These are phyloP conservation scores for Chenopodium suecicum DNA, from an alignment of 148 eudicot species.

Conservation along the genomic window DNA sequence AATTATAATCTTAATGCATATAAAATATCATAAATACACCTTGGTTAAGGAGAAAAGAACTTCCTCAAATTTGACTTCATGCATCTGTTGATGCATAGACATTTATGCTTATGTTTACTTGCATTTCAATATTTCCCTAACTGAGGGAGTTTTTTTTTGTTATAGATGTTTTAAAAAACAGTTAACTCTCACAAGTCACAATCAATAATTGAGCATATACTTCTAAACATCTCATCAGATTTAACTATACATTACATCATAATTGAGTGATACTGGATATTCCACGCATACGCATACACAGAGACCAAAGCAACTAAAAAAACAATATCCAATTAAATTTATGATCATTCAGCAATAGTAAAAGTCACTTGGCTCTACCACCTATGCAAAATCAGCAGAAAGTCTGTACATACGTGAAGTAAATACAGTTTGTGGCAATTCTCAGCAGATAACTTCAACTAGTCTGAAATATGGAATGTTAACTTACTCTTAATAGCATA, in stretches of 20 bases:
- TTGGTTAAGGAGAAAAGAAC: conserved; percentile 18
- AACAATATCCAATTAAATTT: too few relatives aligned
- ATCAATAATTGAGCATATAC: conserved; percentile 5
- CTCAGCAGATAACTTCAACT: not conserved
- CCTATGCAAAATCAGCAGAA: not conserved
- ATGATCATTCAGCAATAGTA: too few relatives aligned
- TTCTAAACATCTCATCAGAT: not conserved
- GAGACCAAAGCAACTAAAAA: not conserved
- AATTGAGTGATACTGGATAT: not conserved
- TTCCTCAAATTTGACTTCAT: conserved; percentile 25
- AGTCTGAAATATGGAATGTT: conserved; percentile 18
- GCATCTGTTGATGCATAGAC: conserved; percentile 13
- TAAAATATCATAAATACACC: conserved; percentile 22
- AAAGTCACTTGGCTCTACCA: not conserved
- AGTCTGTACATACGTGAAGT: not conserved
- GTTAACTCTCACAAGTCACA: not conserved
- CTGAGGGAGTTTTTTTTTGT: not conserved
- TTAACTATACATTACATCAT: not conserved
- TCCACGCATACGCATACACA: not conserved
- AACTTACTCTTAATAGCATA: conserved; percentile 16
- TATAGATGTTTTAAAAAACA: not conserved
- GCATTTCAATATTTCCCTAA: conserved; percentile 12
- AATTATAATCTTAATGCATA: conserved; percentile 7
- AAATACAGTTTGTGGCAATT: conserved; percentile 7
- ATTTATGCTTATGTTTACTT: conserved; percentile 22